Evolutionary conservation across 176 grass and related monocot genomes (phyloP), one percentile per base, ranked within the genome.

Genomic region (Oryza punctata): DNA sequence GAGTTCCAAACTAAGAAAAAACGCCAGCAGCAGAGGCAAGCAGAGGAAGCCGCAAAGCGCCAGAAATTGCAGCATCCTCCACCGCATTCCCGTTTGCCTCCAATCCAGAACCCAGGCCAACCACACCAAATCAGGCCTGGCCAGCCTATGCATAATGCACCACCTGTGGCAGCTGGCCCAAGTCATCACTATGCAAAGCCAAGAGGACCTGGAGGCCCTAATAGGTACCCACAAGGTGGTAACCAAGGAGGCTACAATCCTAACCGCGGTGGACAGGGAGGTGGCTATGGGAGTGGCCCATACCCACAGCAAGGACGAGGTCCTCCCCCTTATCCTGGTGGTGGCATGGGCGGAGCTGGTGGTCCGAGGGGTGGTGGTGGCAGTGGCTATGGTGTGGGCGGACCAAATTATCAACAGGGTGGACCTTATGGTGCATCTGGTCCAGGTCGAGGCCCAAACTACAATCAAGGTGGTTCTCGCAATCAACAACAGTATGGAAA

Each of bases 1-100:
- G 93, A 95, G 73, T 95, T 98, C 81, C 96, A 98, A 77, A 95
- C 89, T 1, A 98, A 95, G 96, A 98, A 97, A 81, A 98, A 93
- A 81, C 90, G 90, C 40, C 92, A 95, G 78, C 96, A 98, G 70
- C 92, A 98, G 76, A 84, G 96, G 59, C 96, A 98, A 77, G 93
- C 94, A 82, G 93, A 92, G 67, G 96, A 98, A 77, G 87, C 91
- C n/a, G 91, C 93, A 1, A 98, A 98, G 65, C 89, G 91, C 10
- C 96, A 94, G 64, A 98, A 98, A 69, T n/a, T 96, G 69, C 90
- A 91, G 78, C 96, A 98, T 76, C 91, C 93, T 65, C 91, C 88
- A 11, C 89, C 96, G 27, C 96, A 98, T 81, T 84, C 89, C 63
- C 96, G 96, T 13, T 76, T 98, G 65, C 96, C 96, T 87, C 93